These are phyloP conservation scores for Euphrasia confusa DNA, from an alignment of 257 asterid species.

Conservation along the genomic window DNA sequence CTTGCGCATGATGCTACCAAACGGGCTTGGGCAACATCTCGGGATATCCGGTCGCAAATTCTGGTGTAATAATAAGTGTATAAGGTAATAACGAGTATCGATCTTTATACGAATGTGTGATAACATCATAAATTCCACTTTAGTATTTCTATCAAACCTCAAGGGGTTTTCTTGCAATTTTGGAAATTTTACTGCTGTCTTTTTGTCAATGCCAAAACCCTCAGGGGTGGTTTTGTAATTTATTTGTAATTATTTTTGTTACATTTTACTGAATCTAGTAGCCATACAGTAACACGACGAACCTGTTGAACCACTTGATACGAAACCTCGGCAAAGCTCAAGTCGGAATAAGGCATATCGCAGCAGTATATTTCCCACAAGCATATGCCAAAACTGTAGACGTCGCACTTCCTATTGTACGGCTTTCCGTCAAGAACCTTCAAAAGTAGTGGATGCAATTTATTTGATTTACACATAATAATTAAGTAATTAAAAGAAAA, in stretches of 20 bases:
- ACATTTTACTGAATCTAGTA: no score
- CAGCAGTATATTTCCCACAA: constrained; percentile 66
- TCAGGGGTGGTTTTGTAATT: no score
- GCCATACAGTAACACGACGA: neutral
- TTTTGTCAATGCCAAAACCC: neutral
- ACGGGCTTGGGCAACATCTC: constrained; percentile 48
- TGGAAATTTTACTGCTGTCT: neutral
- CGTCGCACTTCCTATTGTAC: constrained; percentile 56
- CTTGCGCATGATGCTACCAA: constrained; percentile 43
- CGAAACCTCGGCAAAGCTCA: constrained; percentile 56
- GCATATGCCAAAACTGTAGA: constrained; percentile 54
- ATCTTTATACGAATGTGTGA: neutral
- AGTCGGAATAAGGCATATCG: constrained; percentile 45
- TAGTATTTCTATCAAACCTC: no score
- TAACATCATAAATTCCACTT: no score
- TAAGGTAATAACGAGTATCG: neutral
- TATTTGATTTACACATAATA: neutral
- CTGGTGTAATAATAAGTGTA: constrained; percentile 16
- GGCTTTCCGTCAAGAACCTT: constrained; percentile 65
- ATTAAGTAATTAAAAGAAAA: neutral
- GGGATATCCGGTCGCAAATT: constrained; percentile 50
- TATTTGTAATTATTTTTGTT: no score
- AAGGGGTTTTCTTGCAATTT: no score
- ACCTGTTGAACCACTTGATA: constrained; percentile 57
- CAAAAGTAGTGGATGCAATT: neutral